Evolutionary conservation across 768 basidiomycete genomes (phyloP).

Genomic region (Auricularia heimuer): DNA sequence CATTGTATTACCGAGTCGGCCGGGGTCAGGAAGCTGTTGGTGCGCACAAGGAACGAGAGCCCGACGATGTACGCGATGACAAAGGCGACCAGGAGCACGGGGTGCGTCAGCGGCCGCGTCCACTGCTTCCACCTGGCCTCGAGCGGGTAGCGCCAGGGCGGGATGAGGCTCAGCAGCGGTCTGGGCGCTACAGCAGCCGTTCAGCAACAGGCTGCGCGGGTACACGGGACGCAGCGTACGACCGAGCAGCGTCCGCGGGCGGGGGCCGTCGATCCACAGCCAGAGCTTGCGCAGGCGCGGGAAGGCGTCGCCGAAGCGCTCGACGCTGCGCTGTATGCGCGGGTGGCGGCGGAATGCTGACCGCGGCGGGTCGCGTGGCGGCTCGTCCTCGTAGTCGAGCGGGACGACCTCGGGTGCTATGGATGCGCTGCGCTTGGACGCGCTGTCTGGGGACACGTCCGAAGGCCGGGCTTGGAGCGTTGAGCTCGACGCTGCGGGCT

Average conservation of each 20-base stretch:
- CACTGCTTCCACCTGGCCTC: constrained; percentile 44
- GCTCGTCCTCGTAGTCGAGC: neutral
- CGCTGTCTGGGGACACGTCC: neutral
- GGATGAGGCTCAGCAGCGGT: constrained; percentile 5
- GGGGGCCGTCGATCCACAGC: neutral
- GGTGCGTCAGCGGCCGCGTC: constrained; percentile 42
- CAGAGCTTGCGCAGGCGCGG: neutral
- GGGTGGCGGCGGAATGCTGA: neutral
- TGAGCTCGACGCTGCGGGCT: neutral
- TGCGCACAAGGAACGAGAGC: constrained; percentile 61
- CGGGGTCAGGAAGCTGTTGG: constrained; percentile 64
- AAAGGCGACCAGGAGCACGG: constrained; percentile 47
- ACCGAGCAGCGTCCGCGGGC: neutral
- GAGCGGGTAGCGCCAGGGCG: constrained; percentile 17
- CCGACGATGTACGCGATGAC: constrained; percentile 56
- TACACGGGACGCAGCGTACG: neutral
- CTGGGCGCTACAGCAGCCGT: constrained; percentile 2
- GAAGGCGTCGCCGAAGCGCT: neutral
- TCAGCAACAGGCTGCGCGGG: neutral
- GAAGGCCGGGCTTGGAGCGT: neutral
- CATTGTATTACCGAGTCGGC: constrained; percentile 55
- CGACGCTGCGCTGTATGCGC: neutral
- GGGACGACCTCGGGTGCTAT: neutral
- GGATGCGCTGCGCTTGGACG: neutral
- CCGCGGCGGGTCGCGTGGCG: neutral